phyloP scores from a whole-genome alignment of 208 protist genomes.

The Leishmania guyanensis region DNA sequence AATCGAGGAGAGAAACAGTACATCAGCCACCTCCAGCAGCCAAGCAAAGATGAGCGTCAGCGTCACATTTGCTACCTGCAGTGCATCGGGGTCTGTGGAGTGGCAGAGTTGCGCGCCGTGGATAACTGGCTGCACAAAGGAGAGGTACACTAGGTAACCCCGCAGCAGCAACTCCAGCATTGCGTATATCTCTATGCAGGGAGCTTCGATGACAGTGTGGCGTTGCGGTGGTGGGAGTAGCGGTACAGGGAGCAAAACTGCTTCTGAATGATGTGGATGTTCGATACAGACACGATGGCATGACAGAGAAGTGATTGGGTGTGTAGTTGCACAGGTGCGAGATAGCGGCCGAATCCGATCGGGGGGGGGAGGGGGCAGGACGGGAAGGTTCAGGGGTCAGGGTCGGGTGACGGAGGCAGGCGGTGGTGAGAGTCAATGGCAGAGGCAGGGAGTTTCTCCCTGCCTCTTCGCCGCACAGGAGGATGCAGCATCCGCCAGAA shows the following conservation, averaged over 20 bases:
- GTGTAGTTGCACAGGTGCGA: neutral
- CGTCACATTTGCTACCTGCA: conserved; percentile 67
- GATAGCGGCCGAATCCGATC: neutral
- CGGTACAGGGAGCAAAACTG: neutral
- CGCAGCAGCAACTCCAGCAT: conserved; percentile 38
- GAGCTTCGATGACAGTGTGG: neutral
- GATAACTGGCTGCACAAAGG: conserved; percentile 66
- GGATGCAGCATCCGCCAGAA: neutral
- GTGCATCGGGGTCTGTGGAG: conserved; percentile 34
- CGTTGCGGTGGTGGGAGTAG: neutral
- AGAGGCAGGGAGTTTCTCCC: neutral
- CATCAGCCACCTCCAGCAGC: conserved; percentile 61
- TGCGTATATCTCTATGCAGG: neutral
- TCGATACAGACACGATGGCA: neutral
- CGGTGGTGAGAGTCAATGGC: neutral
- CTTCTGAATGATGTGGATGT: neutral
- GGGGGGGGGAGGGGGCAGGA: neutral
- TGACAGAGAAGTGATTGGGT: neutral
- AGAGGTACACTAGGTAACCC: conserved; percentile 54
- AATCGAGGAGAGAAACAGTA: conserved; percentile 56
- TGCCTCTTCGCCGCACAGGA: neutral
- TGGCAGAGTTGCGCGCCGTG: conserved; percentile 64
- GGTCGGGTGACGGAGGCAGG: neutral
- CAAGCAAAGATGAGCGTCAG: conserved; percentile 75
- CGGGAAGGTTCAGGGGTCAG: neutral